Base-by-base conservation (phyloP, 768 basidiomycete species). In the Psilocybe cyanescens region DNA sequence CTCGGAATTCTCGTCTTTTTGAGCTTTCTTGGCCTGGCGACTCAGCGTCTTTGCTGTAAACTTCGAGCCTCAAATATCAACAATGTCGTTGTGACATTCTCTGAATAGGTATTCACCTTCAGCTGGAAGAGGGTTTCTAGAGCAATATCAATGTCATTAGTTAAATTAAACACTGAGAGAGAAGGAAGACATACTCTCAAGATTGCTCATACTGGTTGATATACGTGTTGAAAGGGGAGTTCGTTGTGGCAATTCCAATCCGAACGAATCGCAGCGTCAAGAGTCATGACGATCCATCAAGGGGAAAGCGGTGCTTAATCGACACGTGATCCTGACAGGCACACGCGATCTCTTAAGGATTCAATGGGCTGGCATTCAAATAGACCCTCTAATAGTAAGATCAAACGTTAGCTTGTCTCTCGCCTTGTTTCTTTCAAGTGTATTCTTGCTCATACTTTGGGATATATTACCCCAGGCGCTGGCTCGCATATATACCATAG, bases 111-210 rank as follows among this genome's bases (percentile, higher is more conserved):
- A 46, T 58, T 57, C 61, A 95, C 97, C 86, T 99, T 99, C 69
- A 99, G 91, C 77, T 98, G 94, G 72, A 99, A 99, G n/a, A 99
- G 83, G 31, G 94, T 95, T 79, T 99, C 97, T 99, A 31, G 30
- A 47, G 35, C 74, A 4, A 67, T 37, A 60, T 63, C 24, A 2
- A 39, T 44, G 41, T 44, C 41, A 60, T 83, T 58, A 83, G 78
- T 17, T 58, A 30, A 53, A 58, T 55, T 58, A 33, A 59, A 16
- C n/a, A 24, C 12, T 4, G 55, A 29, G 28, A 24, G n/a, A 53
- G 6, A 1, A 11, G 14, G 16, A 31, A 24, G 14, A 76, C 95
- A 82, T 71, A 94, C 95, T 97, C 78, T 97, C 95, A 66, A 97
- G 86, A 75, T 86, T 89, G 78, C 88, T 91, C 90, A 90, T 92